phyloP scores from a whole-genome alignment of 257 asterid species.

The Solanum pinnatisectum region DNA sequence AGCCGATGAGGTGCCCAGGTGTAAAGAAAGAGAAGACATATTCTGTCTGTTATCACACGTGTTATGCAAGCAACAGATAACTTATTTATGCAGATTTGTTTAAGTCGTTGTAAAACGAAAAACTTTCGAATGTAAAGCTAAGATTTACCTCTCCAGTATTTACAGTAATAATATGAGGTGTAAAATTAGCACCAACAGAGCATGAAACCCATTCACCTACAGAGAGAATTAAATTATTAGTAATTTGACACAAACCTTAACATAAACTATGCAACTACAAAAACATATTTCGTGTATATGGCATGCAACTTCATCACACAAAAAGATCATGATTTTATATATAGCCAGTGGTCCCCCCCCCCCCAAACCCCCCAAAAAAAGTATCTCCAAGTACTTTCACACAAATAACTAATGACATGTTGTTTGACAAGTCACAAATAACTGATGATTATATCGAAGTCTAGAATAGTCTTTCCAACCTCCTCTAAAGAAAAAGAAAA shows the following conservation, averaged over 20 bases:
- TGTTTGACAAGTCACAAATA: background rate
- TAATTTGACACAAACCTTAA: background rate
- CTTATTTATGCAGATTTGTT: background rate
- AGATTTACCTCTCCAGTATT: constrained; percentile 78
- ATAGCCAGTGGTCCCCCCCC: background rate
- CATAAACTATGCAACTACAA: background rate
- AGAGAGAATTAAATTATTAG: constrained; percentile 1
- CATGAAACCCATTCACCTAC: constrained; percentile 82
- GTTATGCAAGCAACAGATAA: background rate
- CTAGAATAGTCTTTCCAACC: background rate
- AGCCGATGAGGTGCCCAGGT: background rate
- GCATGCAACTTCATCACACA: background rate
- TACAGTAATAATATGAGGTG: constrained; percentile 73
- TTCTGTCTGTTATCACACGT: background rate
- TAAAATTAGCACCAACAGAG: constrained; percentile 75
- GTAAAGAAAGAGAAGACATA: background rate
- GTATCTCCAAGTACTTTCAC: background rate
- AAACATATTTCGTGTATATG: background rate
- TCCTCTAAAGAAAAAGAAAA: background rate
- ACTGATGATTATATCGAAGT: background rate
- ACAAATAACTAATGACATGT: background rate
- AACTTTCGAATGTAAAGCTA: background rate
- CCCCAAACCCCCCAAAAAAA: background rate
- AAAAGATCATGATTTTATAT: background rate
- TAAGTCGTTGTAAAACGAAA: background rate